Evolutionary conservation across 768 basidiomycete genomes (phyloP).

Genomic region (Leccinum aurantiacum): DNA sequence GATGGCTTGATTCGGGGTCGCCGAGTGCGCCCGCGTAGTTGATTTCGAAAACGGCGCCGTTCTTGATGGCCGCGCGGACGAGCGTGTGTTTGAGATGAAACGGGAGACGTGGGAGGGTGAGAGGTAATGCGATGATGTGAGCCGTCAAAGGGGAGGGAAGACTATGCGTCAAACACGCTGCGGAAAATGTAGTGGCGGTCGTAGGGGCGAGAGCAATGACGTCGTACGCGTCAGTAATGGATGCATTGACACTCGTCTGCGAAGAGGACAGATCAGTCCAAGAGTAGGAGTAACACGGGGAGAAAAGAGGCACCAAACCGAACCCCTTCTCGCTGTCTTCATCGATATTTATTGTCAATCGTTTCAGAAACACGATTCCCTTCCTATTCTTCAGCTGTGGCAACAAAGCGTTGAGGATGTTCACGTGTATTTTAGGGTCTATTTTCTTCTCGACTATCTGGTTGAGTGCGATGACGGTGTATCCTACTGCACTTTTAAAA

Average conservation of each 20-base stretch:
- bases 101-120: constrained; percentile 74
- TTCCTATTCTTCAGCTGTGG: constrained; percentile 55
- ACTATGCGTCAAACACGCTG: constrained; percentile 78
- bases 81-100: constrained; percentile 84
- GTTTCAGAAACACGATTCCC: constrained; percentile 67
- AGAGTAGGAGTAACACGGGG: neutral
- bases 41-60: constrained; percentile 83
- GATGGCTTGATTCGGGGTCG: constrained; percentile 48
- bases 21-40: constrained; percentile 73
- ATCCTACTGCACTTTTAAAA: constrained; percentile 64
- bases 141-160: constrained; percentile 74
- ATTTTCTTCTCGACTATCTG: constrained; percentile 70
- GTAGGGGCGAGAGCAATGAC: constrained; percentile 75
- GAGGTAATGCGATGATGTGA: constrained; percentile 77
- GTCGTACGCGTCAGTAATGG: constrained; percentile 67
- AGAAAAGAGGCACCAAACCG: constrained; percentile 55
- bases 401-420: constrained; percentile 60
- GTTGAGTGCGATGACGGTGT: constrained; percentile 75
- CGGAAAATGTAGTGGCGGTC: constrained; percentile 67
- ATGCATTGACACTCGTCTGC: constrained; percentile 73
- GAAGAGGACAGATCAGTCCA: neutral
- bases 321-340: constrained; percentile 87
- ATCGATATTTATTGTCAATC: constrained; percentile 78
- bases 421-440: constrained; percentile 69
- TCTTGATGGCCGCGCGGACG: constrained; percentile 75